These are phyloP conservation scores for Eimeria necatrix DNA, from an alignment of 169 alveolate genomes.

Conservation along the genomic window DNA sequence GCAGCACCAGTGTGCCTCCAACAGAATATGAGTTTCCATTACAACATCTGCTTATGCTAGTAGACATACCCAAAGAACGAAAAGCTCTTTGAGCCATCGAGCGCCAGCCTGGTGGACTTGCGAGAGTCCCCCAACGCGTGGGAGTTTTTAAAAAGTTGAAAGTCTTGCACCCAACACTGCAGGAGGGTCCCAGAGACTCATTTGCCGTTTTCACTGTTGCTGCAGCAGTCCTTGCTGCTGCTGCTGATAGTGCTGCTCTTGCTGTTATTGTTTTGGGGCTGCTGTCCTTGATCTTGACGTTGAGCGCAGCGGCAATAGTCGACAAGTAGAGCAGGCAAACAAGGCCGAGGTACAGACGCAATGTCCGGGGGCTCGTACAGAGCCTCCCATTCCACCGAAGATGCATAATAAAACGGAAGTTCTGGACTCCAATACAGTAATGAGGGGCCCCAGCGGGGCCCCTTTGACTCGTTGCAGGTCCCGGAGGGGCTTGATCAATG, in stretches of 20 bases:
- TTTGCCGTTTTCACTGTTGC: neutral
- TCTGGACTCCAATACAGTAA: no score
- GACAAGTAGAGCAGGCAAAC: neutral
- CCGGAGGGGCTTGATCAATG: no score
- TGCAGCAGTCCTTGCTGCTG: neutral
- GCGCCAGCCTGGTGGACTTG: neutral
- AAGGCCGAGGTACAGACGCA: neutral
- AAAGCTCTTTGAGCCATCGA: neutral
- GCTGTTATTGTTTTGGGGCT: neutral
- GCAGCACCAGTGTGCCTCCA: no score
- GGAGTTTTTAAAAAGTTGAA: no score
- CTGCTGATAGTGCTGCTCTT: neutral
- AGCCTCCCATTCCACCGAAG: no score
- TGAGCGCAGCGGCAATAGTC: neutral
- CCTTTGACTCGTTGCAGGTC: no score
- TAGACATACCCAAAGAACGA: neutral
- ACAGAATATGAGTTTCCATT: no score
- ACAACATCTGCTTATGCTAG: no score
- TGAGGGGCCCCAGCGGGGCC: no score
- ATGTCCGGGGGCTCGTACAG: no score
- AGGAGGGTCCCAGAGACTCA: neutral
- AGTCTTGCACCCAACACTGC: neutral
- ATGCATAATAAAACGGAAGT: no score
- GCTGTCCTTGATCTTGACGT: neutral
- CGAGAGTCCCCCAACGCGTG: neutral